A percentile compares a stretch with the other conserved stretches of the same genome.
Evolutionary conservation across 2,329 filamentous ascomycete genomes (phyloP).

Genomic region (Dichotomopilus funicola): DNA sequence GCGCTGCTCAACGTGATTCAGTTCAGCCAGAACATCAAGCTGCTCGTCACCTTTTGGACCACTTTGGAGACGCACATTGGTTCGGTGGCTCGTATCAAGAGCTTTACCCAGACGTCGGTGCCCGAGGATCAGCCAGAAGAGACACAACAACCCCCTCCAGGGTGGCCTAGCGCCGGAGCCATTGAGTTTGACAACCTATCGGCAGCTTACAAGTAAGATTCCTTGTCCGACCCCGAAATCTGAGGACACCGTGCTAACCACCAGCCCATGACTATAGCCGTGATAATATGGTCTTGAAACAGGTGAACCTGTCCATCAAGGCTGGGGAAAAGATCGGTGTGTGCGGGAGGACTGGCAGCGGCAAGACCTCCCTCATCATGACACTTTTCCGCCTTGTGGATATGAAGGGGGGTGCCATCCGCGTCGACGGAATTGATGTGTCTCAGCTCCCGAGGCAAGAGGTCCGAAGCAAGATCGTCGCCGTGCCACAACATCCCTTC

Average conservation of each 20-base stretch:
- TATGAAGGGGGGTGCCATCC: conserved; percentile 36
- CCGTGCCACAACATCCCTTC: conserved; percentile 46
- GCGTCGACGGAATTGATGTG: conserved; percentile 39
- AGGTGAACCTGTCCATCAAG: conserved; percentile 25
- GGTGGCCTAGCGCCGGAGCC: conserved; percentile 30
- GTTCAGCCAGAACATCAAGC: conserved; percentile 22
- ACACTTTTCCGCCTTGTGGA: conserved; percentile 43
- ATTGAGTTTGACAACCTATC: conserved; percentile 30
- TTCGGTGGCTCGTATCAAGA: conserved; percentile 27
- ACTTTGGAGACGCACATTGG: conserved; percentile 29
- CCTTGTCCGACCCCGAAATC: neutral
- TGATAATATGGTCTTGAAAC: conserved; percentile 20
- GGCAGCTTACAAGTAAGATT: conserved; percentile 24
- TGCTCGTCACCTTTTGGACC: conserved; percentile 28
- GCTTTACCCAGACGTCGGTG: conserved; percentile 24
- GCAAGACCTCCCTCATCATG: conserved; percentile 28
- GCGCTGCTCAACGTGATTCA: conserved; percentile 29
- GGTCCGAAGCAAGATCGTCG: conserved; percentile 32
- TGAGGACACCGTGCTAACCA: neutral
- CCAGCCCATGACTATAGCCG: neutral
- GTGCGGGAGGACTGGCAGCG: conserved; percentile 30
- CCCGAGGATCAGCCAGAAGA: conserved; percentile 26
- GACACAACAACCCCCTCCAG: conserved; percentile 16
- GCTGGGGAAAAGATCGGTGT: conserved; percentile 31
- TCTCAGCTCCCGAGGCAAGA: conserved; percentile 22